Evolutionary conservation across 306 rosid species (phyloP), one percentile per base, ranked within the genome.

Genomic region (Trifolium repens): DNA sequence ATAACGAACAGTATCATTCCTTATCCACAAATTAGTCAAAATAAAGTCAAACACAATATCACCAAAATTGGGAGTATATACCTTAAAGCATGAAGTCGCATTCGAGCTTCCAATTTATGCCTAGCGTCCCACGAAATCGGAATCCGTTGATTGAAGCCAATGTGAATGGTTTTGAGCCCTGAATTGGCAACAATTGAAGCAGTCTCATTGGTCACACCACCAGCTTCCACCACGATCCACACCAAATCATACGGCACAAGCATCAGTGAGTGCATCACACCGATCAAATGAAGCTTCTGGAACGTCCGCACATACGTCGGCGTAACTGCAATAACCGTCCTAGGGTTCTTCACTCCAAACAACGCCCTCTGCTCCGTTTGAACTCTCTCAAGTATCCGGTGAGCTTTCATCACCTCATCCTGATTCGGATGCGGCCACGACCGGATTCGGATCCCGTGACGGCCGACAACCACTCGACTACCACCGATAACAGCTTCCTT

Each of bases 401-500:
- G 96, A 78, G 98, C 98, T 85, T 88, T 86, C 97, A 90, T 91
- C 22, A 88, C 91, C 84, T 94, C 98, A 61, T 57, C 85, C 22
- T 88, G 93, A 84, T 91, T 84, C 75, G 98, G 98, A 72, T 94
- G 98, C 15, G 97, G 97, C 98, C 96, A 94, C 7, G 97, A 89
- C 34, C 97, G 88, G 79, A 94, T 85, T 76, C 96, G 96, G 93
- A 92, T 94, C 92, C 97, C 96, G 35, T 92, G 99, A 57, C 99
- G 87, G 26, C 98, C 98, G 6, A 91, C 98, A 3, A 94, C 87
- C 7, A 94, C 98, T 12, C 74, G 72, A 79, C 98, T 85, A 78
- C 93, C 86, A 53, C 93, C 75, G 75, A 76, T 74, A 7, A 27
- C 78, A 50, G 69, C 5, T 27, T 82, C 81, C 49, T 57, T 37